Percentiles rank a stretch among this genome's conserved stretches.
These are phyloP conservation scores for Takakia lepidozioides DNA, from an alignment of 225 moss, liverwort and hornwort genomes.

Conservation along the genomic window DNA sequence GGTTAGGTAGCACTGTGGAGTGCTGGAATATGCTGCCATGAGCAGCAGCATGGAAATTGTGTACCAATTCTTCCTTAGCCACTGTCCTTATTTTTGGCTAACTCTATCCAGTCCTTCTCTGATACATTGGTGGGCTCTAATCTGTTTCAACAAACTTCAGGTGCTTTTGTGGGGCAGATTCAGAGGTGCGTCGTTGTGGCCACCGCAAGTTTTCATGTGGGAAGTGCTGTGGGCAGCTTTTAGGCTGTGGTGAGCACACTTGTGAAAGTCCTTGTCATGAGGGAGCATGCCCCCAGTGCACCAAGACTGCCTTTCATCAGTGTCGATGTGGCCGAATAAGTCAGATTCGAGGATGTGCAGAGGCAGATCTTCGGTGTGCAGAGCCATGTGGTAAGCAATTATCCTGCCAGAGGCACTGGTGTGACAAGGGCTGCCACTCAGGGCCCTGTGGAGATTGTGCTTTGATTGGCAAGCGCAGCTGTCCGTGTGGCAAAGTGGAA, in stretches of 20 bases:
- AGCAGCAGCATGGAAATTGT: no score
- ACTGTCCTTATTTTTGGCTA: no score
- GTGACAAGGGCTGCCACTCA: slow-evolving; percentile 74
- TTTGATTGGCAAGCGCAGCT: slow-evolving; percentile 64
- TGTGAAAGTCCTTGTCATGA: slow-evolving; percentile 69
- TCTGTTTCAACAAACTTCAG: no score
- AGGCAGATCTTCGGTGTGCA: slow-evolving; percentile 57
- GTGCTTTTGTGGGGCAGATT: slow-evolving; percentile 66
- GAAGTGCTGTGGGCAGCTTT: slow-evolving; percentile 41
- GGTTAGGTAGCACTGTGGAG: no score
- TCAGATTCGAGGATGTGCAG: slow-evolving; percentile 55
- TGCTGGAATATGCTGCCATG: no score
- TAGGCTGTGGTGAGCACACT: slow-evolving; percentile 62
- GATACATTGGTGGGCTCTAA: no score
- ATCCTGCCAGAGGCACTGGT: slow-evolving; percentile 70
- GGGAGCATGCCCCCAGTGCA: slow-evolving; percentile 69
- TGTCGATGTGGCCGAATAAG: slow-evolving; percentile 69
- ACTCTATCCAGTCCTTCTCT: no score
- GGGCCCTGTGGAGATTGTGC: slow-evolving; percentile 72
- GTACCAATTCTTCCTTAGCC: no score
- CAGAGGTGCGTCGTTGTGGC: slow-evolving; percentile 78
- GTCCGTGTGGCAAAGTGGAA: slow-evolving; percentile 84
- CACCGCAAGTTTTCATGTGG: slow-evolving; percentile 78
- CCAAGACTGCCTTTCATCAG: slow-evolving; percentile 47
- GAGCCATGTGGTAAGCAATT: slow-evolving; percentile 57